Conservation (phyloP, 352 stramenopile species). For the Pythium brachiatum region DNA sequence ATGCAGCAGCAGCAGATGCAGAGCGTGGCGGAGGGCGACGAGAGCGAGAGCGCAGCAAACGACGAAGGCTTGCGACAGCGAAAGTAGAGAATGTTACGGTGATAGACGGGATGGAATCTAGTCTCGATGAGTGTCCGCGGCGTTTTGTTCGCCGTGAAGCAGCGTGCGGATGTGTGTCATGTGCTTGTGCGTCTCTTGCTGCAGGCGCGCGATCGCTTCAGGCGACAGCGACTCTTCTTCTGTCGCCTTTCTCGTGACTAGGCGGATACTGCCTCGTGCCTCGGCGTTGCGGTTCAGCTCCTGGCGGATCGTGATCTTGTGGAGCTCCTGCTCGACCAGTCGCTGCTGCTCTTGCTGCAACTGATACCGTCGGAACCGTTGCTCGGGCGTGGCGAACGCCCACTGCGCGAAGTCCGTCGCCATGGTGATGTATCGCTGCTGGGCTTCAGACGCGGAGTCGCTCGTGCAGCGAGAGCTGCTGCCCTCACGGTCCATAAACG, state of each 20-base stretch:
- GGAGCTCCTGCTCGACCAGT: slow-evolving; percentile 18
- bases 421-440: slow-evolving; percentile 50
- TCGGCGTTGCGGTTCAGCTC: slow-evolving; percentile 19
- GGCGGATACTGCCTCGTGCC: background rate
- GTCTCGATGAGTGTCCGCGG: slow-evolving; percentile 10
- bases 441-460: slow-evolving; percentile 32
- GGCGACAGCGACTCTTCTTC: slow-evolving; percentile 2
- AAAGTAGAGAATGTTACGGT: slow-evolving; percentile 39
- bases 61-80: slow-evolving; percentile 58
- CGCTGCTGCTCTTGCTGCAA: slow-evolving; percentile 13
- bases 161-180: slow-evolving; percentile 44
- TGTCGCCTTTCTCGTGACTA: background rate
- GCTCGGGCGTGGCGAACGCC: slow-evolving; percentile 51
- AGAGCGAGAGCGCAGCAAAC: slow-evolving; percentile 21
- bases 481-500: slow-evolving; percentile 55
- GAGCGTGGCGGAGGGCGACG: slow-evolving; percentile 18
- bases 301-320: slow-evolving; percentile 21
- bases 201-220: slow-evolving; percentile 35
- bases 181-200: slow-evolving; percentile 48
- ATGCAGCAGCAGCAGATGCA: slow-evolving; percentile 56
- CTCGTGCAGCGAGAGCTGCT: slow-evolving; percentile 34
- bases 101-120: slow-evolving; percentile 19
- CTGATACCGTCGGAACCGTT: slow-evolving; percentile 44
- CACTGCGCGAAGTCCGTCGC: slow-evolving; percentile 65
- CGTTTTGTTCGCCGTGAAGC: slow-evolving; percentile 7